phyloP scores from a whole-genome alignment of 768 basidiomycete species.

The Porpolomopsis calyptriformis region DNA sequence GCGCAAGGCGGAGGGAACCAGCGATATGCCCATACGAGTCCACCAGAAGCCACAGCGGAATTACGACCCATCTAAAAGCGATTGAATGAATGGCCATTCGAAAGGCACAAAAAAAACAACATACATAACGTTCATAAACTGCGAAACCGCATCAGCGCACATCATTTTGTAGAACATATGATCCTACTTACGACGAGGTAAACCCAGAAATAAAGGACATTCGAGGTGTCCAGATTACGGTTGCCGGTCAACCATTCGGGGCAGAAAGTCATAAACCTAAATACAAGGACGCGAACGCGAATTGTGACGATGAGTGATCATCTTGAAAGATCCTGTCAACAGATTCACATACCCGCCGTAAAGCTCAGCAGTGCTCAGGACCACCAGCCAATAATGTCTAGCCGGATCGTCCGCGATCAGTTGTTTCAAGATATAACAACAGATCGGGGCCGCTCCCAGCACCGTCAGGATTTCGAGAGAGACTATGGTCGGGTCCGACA shows the following conservation, averaged over 20 bases:
- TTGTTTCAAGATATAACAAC: conserved; percentile 60
- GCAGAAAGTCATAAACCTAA: conserved; percentile 80
- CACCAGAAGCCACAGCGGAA: conserved; percentile 67
- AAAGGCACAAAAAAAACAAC: conserved; percentile 12
- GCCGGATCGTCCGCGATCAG: conserved; percentile 55
- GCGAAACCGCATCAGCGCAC: conserved; percentile 2
- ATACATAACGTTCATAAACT: conserved; percentile 80
- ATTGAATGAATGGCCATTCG: conserved; percentile 1
- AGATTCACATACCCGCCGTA: conserved; percentile 65
- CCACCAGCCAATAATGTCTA: conserved; percentile 70
- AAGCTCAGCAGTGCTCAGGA: conserved; percentile 64
- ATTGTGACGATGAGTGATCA: no score
- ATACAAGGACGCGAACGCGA: not conserved
- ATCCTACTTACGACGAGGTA: conserved; percentile 58
- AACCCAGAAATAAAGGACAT: conserved; percentile 65
- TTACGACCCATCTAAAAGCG: conserved; percentile 58
- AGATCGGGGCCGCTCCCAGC: conserved; percentile 63
- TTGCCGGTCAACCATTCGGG: conserved; percentile 78
- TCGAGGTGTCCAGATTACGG: conserved; percentile 60
- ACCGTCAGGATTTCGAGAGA: conserved; percentile 80
- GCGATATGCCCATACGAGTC: conserved; percentile 71
- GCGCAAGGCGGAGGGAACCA: conserved; percentile 38
- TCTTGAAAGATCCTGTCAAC: no score
- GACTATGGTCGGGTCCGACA: conserved; percentile 68
- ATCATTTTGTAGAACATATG: not conserved